Conservation (phyloP, 768 basidiomycete genomes). For the Astraeus odoratus region DNA sequence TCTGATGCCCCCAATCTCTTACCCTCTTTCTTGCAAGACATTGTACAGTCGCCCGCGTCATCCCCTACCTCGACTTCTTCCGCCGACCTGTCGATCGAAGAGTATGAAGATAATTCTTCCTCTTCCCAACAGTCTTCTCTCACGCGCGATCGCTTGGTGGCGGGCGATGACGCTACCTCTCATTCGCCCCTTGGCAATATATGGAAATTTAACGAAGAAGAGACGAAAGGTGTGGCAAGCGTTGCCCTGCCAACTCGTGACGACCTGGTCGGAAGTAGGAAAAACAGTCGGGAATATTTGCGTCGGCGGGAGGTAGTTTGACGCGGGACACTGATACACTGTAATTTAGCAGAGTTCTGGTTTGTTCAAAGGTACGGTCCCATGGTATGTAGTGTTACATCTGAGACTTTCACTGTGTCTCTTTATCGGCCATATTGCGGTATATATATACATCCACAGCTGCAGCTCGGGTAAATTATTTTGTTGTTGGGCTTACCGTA, state of each 20-base stretch:
- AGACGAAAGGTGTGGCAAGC: conserved; percentile 48
- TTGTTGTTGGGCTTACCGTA: background rate
- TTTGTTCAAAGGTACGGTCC: background rate
- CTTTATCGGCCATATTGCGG: background rate
- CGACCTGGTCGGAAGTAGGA: conserved; percentile 33
- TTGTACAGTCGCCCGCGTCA: conserved; percentile 59
- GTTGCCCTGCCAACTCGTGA: conserved; percentile 42
- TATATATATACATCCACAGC: background rate
- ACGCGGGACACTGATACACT: conserved; percentile 8
- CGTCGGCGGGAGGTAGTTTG: conserved; percentile 22
- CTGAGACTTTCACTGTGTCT: background rate
- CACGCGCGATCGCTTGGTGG: conserved; percentile 21
- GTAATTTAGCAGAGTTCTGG: background rate
- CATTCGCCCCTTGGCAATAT: conserved; percentile 44
- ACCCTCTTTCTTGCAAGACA: conserved; percentile 74
- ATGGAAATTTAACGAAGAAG: conserved; percentile 69
- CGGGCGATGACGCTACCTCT: conserved; percentile 21
- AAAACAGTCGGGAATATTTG: conserved; percentile 32
- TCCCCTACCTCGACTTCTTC: conserved; percentile 62
- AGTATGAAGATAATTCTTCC: conserved; percentile 34
- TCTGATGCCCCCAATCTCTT: conserved; percentile 46
- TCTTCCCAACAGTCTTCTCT: conserved; percentile 18
- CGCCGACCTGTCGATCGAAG: conserved; percentile 59
- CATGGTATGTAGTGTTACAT: background rate
- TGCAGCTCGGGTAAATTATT: background rate